Evolutionary conservation across 2,329 filamentous ascomycete species (phyloP).

Genomic region (Neopestalotiopsis sp.): DNA sequence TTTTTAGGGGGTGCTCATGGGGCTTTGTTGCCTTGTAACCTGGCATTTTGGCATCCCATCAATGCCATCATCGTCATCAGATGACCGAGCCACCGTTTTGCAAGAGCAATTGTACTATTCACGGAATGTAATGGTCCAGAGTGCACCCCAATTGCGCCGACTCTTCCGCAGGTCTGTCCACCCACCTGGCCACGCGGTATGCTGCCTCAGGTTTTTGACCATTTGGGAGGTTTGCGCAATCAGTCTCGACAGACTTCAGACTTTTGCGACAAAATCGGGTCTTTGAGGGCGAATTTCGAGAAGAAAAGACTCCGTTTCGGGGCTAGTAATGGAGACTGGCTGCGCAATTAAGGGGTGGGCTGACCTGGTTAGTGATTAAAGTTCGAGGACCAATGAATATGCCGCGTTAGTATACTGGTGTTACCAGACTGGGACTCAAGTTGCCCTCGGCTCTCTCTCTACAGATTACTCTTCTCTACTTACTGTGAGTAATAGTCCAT

Average conservation of each 20-base stretch:
- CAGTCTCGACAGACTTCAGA: background rate
- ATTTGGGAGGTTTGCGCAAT: background rate
- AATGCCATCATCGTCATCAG: background rate
- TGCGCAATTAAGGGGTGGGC: conserved; percentile 15
- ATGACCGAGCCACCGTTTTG: too few relatives aligned
- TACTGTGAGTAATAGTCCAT: too few relatives aligned
- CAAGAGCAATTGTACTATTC: too few relatives aligned
- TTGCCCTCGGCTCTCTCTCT: background rate
- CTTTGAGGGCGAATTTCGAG: background rate
- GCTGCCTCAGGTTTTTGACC: background rate
- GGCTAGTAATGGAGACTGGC: background rate
- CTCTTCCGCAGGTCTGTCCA: too few relatives aligned
- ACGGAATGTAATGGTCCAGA: too few relatives aligned
- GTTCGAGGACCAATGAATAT: conserved; percentile 9
- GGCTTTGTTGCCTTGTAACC: background rate
- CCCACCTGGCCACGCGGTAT: background rate
- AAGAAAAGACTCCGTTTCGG: background rate
- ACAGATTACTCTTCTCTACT: too few relatives aligned
- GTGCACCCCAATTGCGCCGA: too few relatives aligned
- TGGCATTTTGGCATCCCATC: background rate
- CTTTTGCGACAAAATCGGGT: background rate
- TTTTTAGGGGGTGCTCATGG: background rate
- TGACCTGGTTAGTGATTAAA: background rate
- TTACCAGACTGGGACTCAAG: background rate
- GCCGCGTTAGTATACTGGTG: conserved; percentile 7